Conservation (phyloP, 768 basidiomycete genomes). For the Suillus discolor region DNA sequence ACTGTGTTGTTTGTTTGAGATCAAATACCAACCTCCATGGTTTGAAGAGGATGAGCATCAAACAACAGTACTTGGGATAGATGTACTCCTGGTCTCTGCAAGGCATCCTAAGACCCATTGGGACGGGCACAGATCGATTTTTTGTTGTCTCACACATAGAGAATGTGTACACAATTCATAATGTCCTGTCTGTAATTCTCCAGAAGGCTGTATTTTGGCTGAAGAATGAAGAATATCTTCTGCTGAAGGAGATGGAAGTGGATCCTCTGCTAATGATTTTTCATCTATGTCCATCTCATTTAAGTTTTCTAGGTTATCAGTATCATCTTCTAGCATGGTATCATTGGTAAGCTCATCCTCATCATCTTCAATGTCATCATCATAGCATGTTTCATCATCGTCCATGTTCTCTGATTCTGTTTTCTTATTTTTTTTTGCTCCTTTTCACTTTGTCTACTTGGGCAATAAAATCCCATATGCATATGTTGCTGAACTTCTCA, state of each 20-base stretch:
- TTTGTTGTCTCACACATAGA: background rate
- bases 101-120: conserved; percentile 38
- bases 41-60: conserved; percentile 47
- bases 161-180: background rate
- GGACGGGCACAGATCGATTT: conserved; percentile 18
- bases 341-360: too few relatives aligned
- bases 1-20: conserved; percentile 24
- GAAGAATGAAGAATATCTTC: background rate
- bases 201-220: background rate
- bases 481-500: conserved; percentile 16
- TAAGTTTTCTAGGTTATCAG: too few relatives aligned
- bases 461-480: conserved; percentile 33
- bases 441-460: conserved; percentile 23
- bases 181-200: background rate
- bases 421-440: conserved; percentile 14
- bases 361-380: too few relatives aligned
- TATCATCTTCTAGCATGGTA: too few relatives aligned
- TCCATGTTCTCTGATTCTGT: conserved; percentile 9
- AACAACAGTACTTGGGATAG: conserved; percentile 27
- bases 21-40: conserved; percentile 34
- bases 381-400: too few relatives aligned
- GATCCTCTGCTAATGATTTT: too few relatives aligned
- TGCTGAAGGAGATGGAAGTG: background rate
- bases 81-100: conserved; percentile 24
- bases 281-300: too few relatives aligned